phyloP scores from a whole-genome alignment of 2,329 filamentous ascomycete species.

The Exophiala dermatitidis region DNA sequence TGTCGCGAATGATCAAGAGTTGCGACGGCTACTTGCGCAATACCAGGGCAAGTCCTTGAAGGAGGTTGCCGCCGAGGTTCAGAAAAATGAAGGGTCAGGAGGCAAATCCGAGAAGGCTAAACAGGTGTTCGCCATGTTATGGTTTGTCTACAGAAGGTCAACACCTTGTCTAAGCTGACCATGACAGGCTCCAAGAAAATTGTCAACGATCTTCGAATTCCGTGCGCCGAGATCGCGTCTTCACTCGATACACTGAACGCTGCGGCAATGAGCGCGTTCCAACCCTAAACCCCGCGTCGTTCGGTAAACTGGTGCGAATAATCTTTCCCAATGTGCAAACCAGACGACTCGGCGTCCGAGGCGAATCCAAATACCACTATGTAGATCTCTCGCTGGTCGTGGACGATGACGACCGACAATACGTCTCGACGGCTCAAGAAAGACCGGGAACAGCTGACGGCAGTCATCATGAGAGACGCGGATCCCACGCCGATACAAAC shows the following conservation, averaged over 20 bases:
- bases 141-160: slow-evolving; percentile 32
- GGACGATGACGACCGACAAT: slow-evolving; percentile 24
- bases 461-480: slow-evolving; percentile 15
- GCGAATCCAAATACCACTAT: slow-evolving; percentile 98
- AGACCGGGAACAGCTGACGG: slow-evolving; percentile 21
- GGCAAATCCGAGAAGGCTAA: slow-evolving; percentile 47
- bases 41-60: slow-evolving; percentile 41
- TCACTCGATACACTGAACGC: slow-evolving; percentile 86
- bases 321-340: slow-evolving; percentile 95
- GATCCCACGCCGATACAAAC: slow-evolving; percentile 14
- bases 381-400: slow-evolving; percentile 41
- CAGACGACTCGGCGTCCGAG: slow-evolving; percentile 79
- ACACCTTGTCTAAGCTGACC: slow-evolving; percentile 3
- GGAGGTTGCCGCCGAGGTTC: slow-evolving; percentile 43
- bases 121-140: slow-evolving; percentile 48
- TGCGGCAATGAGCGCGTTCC: slow-evolving; percentile 92
- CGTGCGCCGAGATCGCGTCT: slow-evolving; percentile 85
- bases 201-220: slow-evolving; percentile 50
- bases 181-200: slow-evolving; percentile 41
- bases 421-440: slow-evolving; percentile 8
- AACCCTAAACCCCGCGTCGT: slow-evolving; percentile 91
- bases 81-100: slow-evolving; percentile 44
- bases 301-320: slow-evolving; percentile 92
- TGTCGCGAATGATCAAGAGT: slow-evolving; percentile 44
- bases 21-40: slow-evolving; percentile 42